Evolutionary conservation across 768 basidiomycete species (phyloP).

Genomic region (Panellus pusillus): DNA sequence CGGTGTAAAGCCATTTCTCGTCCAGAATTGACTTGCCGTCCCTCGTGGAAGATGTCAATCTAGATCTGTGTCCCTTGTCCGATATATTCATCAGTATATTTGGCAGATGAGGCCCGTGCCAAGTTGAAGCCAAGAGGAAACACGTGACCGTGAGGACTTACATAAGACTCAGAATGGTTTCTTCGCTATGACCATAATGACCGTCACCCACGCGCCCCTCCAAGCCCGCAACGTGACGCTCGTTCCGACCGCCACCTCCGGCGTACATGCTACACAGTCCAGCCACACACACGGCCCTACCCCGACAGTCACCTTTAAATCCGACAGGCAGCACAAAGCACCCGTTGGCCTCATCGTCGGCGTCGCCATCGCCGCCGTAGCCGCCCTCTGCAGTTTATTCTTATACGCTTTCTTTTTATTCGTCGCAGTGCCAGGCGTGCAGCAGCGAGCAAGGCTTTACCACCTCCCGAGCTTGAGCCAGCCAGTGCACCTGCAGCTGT

Average conservation of each 20-base stretch:
- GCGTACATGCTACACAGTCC: not conserved
- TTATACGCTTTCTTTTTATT: not conserved
- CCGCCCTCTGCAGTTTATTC: not conserved
- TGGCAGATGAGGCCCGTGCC: too few relatives aligned
- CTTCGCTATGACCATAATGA: too few relatives aligned
- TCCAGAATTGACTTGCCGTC: too few relatives aligned
- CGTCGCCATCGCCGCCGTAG: not conserved
- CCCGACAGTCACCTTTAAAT: not conserved
- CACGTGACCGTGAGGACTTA: too few relatives aligned
- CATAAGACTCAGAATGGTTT: too few relatives aligned
- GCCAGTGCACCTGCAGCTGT: conserved; percentile 7
- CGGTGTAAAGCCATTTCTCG: too few relatives aligned
- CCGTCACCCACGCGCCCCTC: not conserved
- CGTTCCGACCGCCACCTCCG: not conserved
- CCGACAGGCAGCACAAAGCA: not conserved
- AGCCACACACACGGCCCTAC: not conserved
- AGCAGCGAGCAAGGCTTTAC: too few relatives aligned
- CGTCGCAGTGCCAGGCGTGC: not conserved
- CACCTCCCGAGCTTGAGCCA: too few relatives aligned
- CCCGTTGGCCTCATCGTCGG: not conserved
- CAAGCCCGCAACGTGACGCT: not conserved
- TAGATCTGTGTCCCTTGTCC: too few relatives aligned
- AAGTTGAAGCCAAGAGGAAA: too few relatives aligned
- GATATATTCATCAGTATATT: too few relatives aligned
- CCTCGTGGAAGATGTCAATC: too few relatives aligned